phyloP scores from a whole-genome alignment of 805 yeast genomes.

The Scheffersomyces ergatensis region DNA sequence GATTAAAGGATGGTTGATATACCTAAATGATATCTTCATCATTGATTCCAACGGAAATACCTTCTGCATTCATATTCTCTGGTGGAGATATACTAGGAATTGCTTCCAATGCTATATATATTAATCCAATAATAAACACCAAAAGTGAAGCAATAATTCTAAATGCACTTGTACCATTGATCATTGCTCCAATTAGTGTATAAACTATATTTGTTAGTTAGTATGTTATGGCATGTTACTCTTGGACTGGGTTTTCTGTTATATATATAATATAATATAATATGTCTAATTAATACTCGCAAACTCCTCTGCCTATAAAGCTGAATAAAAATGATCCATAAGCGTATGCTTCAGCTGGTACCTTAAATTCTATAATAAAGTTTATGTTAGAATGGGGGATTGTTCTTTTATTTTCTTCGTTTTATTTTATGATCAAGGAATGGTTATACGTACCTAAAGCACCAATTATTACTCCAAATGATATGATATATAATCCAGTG shows the following conservation, averaged over 20 bases:
- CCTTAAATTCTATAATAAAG: slow-evolving; percentile 40
- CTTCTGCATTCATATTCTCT: slow-evolving; percentile 64
- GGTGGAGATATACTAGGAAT: slow-evolving; percentile 78
- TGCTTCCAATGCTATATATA: slow-evolving; percentile 62
- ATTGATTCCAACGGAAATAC: slow-evolving; percentile 32
- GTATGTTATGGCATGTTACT: too few species aligned
- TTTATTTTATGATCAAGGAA: slow-evolving; percentile 8
- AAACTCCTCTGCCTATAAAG: slow-evolving; percentile 71
- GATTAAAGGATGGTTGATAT: too few species aligned
- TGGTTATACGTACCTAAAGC: slow-evolving; percentile 37
- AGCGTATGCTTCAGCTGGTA: slow-evolving; percentile 59
- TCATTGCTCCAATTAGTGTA: slow-evolving; percentile 34
- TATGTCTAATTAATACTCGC: slow-evolving; percentile 50
- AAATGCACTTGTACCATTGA: slow-evolving; percentile 51
- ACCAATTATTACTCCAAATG: slow-evolving; percentile 53
- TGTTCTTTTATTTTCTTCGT: too few species aligned
- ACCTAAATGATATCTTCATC: slow-evolving; percentile 40
- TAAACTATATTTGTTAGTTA: slow-evolving; percentile 28
- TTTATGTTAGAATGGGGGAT: neutral
- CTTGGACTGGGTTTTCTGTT: too few species aligned
- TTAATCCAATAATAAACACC: slow-evolving; percentile 59
- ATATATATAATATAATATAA: neutral
- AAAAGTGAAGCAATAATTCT: slow-evolving; percentile 58
- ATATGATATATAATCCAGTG: slow-evolving; percentile 56
- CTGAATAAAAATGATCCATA: slow-evolving; percentile 69